A percentile compares a stretch with the other conserved stretches of the same genome.
Evolutionary conservation across 176 grass and related monocot species (phyloP).

Genomic region (Aegilops bicornis): DNA sequence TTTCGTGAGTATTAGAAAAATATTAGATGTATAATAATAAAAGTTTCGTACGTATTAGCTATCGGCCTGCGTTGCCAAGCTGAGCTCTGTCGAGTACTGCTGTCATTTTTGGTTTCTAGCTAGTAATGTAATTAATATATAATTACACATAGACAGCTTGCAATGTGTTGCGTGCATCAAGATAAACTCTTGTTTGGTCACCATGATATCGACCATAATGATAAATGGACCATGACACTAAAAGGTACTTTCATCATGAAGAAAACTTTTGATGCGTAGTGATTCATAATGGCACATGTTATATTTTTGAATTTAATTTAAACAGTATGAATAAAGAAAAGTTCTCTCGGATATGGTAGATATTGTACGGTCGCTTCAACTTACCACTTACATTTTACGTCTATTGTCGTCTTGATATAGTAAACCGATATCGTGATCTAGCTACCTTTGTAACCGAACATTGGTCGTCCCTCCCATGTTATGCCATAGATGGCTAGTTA

Average conservation of each 20-base stretch:
- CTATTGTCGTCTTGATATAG: no score
- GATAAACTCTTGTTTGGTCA: neutral
- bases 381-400: no score
- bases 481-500: neutral
- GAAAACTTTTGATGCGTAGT: neutral
- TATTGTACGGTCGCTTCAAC: neutral
- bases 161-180: no score
- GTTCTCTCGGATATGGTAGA: neutral
- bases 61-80: no score
- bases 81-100: no score
- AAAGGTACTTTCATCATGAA: neutral
- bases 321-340: neutral
- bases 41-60: no score
- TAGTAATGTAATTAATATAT: no score
- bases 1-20: no score
- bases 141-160: no score
- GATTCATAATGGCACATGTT: neutral
- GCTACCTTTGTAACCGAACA: neutral
- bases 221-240: neutral
- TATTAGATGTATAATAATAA: no score
- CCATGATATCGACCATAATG: neutral
- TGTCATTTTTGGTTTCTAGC: no score
- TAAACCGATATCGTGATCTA: neutral
- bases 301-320: neutral
- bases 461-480: neutral